Conservation (phyloP, 2,329 filamentous ascomycete species). For the Trichoderma afroharzianum region DNA sequence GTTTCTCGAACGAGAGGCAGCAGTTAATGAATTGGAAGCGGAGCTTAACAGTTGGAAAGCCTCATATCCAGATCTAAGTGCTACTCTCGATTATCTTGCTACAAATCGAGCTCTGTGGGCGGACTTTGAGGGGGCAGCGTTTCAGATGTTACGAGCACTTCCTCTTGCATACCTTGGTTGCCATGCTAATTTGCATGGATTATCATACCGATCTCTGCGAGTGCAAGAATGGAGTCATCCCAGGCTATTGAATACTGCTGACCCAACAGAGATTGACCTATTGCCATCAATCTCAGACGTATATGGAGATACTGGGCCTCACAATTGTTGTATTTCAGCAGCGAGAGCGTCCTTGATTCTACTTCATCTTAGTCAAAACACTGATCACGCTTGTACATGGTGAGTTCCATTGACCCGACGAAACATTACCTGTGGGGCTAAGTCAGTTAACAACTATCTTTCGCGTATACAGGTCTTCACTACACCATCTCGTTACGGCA, state of each 20-base stretch:
- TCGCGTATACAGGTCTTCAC: background rate
- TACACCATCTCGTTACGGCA: background rate
- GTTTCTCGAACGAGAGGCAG: background rate
- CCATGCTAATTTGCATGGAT: background rate
- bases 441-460: background rate
- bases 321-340: background rate
- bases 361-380: background rate
- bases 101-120: background rate
- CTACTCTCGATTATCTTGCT: background rate
- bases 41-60: background rate
- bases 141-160: background rate
- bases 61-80: background rate
- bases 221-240: background rate
- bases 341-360: constrained; percentile 1
- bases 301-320: background rate
- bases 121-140: background rate
- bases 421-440: background rate
- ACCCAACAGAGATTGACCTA: background rate
- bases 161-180: background rate
- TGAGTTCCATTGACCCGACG: background rate
- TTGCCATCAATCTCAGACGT: background rate
- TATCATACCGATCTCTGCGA: background rate
- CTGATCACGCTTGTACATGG: background rate
- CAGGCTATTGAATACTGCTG: background rate
- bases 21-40: background rate